Base-by-base conservation (phyloP, 768 basidiomycete species). In the Baorangia bicolor region DNA sequence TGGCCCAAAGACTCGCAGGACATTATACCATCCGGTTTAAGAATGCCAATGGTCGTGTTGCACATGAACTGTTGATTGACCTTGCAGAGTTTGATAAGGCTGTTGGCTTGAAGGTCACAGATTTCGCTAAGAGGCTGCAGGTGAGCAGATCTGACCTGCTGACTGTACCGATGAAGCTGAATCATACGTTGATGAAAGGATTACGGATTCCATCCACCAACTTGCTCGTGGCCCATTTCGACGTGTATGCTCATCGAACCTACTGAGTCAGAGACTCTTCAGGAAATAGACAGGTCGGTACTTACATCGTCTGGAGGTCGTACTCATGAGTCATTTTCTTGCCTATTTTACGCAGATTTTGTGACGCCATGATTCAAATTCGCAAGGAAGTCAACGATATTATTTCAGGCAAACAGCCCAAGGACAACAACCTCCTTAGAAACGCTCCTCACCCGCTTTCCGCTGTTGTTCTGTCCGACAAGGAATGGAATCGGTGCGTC, bases 201-300 rank as follows among this genome's bases (percentile, higher is more conserved):
- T 69, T 94, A 88, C 64, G 92, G 94, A 54, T 91, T 97, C 80
- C 94, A 97, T 69, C 94, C 94, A 39, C 97, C 97, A 2, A 99
- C 97, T 5, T 96, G 94, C 72, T 94, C 94, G 7, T 98, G 97
- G 97, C 97, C 97, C 7, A 94, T 92, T 59, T 87, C 92, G 20
- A 97, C 96, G 2, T 95, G 91, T 66, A 97, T 97, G 92, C 80
- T 97, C 49, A 97, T 98, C 59, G 96, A 98, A 74, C 96, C 96
- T 7, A 98, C 96, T 2, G 96, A 98, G 72, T 95, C 92, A 0
- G 96, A 98, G 75, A 85, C 91, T 0, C 79, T 97, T 28, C 90
- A 94, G 57, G 96, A 98, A 71, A 83, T 98, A 49, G 93, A 98
- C 66, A 83, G 88, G 85, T 90, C 57, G 44, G 75, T 61, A 14